phyloP scores from a whole-genome alignment of 1,284 basidiomycete species.

The Moesziomyces parantarcticus region DNA sequence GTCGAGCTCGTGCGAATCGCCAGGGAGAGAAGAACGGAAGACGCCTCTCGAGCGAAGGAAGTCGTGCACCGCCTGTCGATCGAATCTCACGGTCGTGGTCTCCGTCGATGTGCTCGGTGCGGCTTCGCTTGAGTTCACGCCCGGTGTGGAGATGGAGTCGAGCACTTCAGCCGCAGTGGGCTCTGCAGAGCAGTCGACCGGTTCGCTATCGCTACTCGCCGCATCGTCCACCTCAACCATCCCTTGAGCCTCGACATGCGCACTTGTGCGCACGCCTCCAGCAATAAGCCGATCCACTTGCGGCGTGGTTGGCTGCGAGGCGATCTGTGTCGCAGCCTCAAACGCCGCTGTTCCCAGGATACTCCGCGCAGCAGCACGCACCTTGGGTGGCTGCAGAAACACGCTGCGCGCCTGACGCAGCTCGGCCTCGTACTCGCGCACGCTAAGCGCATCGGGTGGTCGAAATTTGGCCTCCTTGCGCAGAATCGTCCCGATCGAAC shows the following conservation, averaged over 20 bases:
- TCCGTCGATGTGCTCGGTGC: not conserved
- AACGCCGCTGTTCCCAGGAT: constrained; percentile 17
- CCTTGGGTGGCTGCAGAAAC: constrained; percentile 54
- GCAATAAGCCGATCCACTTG: constrained; percentile 9
- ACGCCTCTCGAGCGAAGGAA: constrained; percentile 35
- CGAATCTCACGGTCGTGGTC: constrained; percentile 7
- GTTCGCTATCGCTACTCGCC: not conserved
- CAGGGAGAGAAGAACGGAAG: constrained; percentile 18
- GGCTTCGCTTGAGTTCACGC: not conserved
- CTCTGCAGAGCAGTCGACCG: too few species aligned
- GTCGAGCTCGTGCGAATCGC: constrained; percentile 6
- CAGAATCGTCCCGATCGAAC: constrained; percentile 46
- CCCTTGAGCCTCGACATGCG: not conserved
- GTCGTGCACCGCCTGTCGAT: constrained; percentile 39
- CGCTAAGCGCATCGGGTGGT: constrained; percentile 52
- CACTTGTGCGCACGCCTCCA: not conserved
- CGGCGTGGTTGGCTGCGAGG: not conserved
- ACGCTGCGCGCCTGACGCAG: constrained; percentile 53
- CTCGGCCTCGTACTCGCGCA: constrained; percentile 56
- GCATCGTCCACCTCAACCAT: not conserved
- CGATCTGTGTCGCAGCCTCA: constrained; percentile 7
- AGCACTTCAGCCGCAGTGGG: too few species aligned
- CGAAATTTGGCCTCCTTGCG: constrained; percentile 32
- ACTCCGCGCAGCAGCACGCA: constrained; percentile 34
- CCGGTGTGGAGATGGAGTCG: not conserved